Conservation (phyloP, 345 rosid genomes). For the Boechera retrofracta region DNA sequence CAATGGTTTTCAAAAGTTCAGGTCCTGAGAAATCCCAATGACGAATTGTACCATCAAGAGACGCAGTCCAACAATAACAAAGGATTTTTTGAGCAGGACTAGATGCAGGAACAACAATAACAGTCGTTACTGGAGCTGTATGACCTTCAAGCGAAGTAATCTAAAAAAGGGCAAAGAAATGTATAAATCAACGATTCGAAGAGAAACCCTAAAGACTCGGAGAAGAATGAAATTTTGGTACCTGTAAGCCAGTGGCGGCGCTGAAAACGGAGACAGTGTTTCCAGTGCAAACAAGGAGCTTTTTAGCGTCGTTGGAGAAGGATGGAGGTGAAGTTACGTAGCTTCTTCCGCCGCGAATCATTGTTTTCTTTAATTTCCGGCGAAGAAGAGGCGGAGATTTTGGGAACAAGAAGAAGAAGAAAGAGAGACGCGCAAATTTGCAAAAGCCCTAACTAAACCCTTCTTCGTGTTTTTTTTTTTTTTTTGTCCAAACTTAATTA, state of each 20-base stretch:
- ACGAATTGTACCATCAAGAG: constrained; percentile 88
- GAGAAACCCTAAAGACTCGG: not conserved
- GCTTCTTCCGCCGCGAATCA: constrained; percentile 88
- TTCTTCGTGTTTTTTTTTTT: not conserved
- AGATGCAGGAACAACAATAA: constrained; percentile 73
- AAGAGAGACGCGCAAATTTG: constrained; percentile 7
- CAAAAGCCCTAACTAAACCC: constrained; percentile 48
- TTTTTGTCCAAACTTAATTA: not conserved
- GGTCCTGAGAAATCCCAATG: constrained; percentile 90
- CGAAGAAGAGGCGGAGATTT: constrained; percentile 28
- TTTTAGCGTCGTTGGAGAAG: constrained; percentile 92
- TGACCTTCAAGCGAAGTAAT: constrained; percentile 83
- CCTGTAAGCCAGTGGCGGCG: constrained; percentile 85
- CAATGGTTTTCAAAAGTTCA: constrained; percentile 72
- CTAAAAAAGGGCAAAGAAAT: constrained; percentile 38
- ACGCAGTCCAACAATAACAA: constrained; percentile 90
- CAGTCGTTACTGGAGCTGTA: constrained; percentile 70
- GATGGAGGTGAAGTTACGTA: constrained; percentile 74
- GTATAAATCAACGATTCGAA: not conserved
- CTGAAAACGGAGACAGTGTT: constrained; percentile 81
- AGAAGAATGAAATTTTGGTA: constrained; percentile 17
- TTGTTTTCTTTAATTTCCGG: constrained; percentile 29
- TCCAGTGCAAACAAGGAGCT: constrained; percentile 80
- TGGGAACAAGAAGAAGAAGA: constrained; percentile 8
- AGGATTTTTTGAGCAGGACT: constrained; percentile 59